Conservation (phyloP, 2,329 filamentous ascomycete genomes). For the Colletotrichum plurivorum region DNA sequence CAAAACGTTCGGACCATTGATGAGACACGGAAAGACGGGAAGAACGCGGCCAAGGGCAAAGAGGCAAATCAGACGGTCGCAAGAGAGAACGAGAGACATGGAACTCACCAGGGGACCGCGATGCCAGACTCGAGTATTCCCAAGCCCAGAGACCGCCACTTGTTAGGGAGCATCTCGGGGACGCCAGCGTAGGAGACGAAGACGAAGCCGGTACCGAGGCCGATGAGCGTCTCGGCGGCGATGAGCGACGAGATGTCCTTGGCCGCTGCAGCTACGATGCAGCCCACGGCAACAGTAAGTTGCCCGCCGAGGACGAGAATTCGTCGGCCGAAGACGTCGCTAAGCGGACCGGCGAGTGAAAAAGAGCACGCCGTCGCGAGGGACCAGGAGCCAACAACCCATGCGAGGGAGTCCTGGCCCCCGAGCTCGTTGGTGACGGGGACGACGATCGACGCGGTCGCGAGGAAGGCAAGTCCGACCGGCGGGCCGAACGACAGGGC, state of each 20-base stretch:
- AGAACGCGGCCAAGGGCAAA: not conserved
- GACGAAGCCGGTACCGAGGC: constrained; percentile 50
- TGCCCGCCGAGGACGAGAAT: constrained; percentile 36
- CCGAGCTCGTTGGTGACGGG: constrained; percentile 32
- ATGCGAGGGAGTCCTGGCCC: constrained; percentile 29
- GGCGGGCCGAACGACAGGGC: constrained; percentile 35
- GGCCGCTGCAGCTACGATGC: constrained; percentile 46
- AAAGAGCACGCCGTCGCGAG: constrained; percentile 39
- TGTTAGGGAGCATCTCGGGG: constrained; percentile 52
- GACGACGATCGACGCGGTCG: constrained; percentile 36
- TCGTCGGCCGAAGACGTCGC: constrained; percentile 37
- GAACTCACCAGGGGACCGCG: constrained; percentile 40
- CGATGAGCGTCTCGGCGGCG: constrained; percentile 49
- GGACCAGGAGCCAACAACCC: constrained; percentile 39
- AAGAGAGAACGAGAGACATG: not conserved
- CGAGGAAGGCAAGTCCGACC: constrained; percentile 35
- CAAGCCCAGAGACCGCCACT: constrained; percentile 45
- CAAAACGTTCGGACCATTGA: constrained; percentile 42
- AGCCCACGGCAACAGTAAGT: constrained; percentile 19
- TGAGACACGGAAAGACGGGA: constrained; percentile 23
- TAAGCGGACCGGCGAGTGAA: constrained; percentile 36
- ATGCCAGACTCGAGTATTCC: constrained; percentile 40
- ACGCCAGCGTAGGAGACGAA: constrained; percentile 52
- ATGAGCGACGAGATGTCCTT: constrained; percentile 44
- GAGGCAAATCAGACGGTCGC: not conserved